A percentile compares a stretch with the other conserved stretches of the same genome.
These are phyloP conservation scores for Hypoxylon crocopeplum DNA, from an alignment of 495 filamentous ascomycete genomes.

Conservation along the genomic window DNA sequence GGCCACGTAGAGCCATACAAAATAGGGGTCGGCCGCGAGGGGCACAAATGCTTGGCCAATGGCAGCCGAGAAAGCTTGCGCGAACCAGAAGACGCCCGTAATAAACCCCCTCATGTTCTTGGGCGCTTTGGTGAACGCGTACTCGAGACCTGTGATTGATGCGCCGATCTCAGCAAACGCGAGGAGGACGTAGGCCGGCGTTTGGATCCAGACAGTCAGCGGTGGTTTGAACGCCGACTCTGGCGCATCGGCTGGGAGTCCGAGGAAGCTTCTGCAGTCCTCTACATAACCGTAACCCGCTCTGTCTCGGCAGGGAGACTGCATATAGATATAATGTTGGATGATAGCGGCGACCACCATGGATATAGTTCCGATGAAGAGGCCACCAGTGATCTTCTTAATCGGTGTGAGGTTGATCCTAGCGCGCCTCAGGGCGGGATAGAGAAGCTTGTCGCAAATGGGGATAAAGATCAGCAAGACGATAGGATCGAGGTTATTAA, in stretches of 20 bases:
- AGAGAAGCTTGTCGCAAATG: conserved; percentile 71
- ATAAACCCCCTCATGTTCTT: conserved; percentile 78
- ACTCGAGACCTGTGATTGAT: conserved; percentile 61
- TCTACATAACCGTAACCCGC: conserved; percentile 44
- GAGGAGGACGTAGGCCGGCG: conserved; percentile 27
- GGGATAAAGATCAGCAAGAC: conserved; percentile 82
- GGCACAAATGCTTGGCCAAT: conserved; percentile 72
- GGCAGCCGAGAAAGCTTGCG: conserved; percentile 71
- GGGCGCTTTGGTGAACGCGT: conserved; percentile 82
- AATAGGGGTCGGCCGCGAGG: conserved; percentile 69
- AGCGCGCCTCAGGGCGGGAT: conserved; percentile 67
- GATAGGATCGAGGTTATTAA: conserved; percentile 80
- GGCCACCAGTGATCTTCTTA: conserved; percentile 75
- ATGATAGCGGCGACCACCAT: conserved; percentile 72
- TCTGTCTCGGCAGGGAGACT: conserved; percentile 60
- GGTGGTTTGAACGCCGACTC: conserved; percentile 45
- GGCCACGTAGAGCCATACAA: conserved; percentile 69
- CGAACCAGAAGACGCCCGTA: conserved; percentile 71
- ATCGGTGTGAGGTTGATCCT: conserved; percentile 74
- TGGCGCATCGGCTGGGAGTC: conserved; percentile 10
- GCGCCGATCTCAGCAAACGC: conserved; percentile 47
- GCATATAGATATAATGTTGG: conserved; percentile 74
- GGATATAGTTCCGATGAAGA: conserved; percentile 62
- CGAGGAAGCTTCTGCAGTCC: conserved; percentile 45
- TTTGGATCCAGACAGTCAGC: conserved; percentile 49